Base-by-base conservation (phyloP, 2,329 filamentous ascomycete genomes). In the Penicillium sp. region DNA sequence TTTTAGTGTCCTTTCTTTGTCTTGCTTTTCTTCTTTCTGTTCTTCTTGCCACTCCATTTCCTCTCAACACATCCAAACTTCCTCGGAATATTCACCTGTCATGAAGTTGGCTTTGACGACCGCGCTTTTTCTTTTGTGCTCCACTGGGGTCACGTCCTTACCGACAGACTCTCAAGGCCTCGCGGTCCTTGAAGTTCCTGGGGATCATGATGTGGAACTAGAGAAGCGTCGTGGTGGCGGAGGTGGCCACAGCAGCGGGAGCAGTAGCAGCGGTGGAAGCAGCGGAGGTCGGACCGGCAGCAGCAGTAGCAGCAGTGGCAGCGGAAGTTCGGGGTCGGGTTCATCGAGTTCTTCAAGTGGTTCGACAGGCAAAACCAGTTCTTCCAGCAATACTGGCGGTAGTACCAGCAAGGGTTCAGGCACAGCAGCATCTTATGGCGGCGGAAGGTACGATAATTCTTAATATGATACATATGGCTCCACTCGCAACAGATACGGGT, bases 211-310 rank as follows among this genome's bases (percentile, higher is more conserved):
- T 33, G 44, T 60, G 6, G 43, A 62, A 27, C 63, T 82, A 27
- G 74, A 77, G 55, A 83, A 82, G 64, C 76, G 81, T 54, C 80
- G 79, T 65, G 80, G 80, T 24, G 76, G 79, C 6, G 76, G 79
- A n/a, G 74, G 78, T 27, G 70, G 75, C 29, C 29, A 31, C 29
- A 13, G 29, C 27, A 29, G 27, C 27, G 27, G 27, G 27, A 29
- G 27, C 10, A 26, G 70, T 27, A 37, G 33, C 14, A 39, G 35
- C 35, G n/a, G 35, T 39, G 35, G 35, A 39, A 39, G 35, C 35
- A 39, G 35, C 8, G 35, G 35, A 19, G 35, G 35, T 39, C n/a
- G n/a, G 2, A 19, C 35, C 22, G 71, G 77, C 14, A 53, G 66
- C 19, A 53, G 64, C 16, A 60, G 68, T 33, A 61, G 68, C 7